Percentiles rank a stretch among this genome's conserved stretches.
Evolutionary conservation across 331 rosid genomes (phyloP).

Genomic region (Rosa hybrid): DNA sequence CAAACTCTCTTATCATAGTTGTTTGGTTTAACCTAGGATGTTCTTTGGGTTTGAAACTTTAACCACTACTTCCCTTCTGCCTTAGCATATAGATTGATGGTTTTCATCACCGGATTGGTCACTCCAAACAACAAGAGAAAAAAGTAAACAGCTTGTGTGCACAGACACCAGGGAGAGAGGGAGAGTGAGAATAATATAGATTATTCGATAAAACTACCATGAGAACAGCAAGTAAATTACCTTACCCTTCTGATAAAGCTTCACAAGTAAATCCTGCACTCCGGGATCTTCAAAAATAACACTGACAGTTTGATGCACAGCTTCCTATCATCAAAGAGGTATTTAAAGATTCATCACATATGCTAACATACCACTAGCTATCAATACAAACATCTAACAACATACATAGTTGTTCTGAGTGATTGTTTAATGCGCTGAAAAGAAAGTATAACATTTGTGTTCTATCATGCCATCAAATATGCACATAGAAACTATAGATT

Average conservation of each 20-base stretch:
- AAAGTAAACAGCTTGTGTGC: background rate
- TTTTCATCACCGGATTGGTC: background rate
- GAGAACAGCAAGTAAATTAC: background rate
- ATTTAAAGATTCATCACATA: constrained; percentile 3
- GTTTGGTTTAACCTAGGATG: background rate
- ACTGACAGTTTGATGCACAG: constrained; percentile 81
- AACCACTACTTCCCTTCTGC: background rate
- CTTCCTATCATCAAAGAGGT: constrained; percentile 60
- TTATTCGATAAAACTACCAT: background rate
- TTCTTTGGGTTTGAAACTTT: background rate
- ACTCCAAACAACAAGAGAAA: background rate
- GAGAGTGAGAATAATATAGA: background rate
- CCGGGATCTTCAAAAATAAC: constrained; percentile 98
- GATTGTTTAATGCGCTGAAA: background rate
- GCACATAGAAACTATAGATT: background rate
- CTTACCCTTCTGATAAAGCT: constrained; percentile 69
- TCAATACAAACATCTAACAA: background rate
- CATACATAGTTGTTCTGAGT: background rate
- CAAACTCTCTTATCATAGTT: background rate
- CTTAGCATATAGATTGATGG: background rate
- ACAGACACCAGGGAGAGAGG: too few species aligned
- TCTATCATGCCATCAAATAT: background rate
- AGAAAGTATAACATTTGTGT: background rate
- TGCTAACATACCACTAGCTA: background rate
- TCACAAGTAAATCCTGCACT: constrained; percentile 83